Conservation (phyloP, 2,329 filamentous ascomycete genomes). For the Magnaporthiopsis poae region DNA sequence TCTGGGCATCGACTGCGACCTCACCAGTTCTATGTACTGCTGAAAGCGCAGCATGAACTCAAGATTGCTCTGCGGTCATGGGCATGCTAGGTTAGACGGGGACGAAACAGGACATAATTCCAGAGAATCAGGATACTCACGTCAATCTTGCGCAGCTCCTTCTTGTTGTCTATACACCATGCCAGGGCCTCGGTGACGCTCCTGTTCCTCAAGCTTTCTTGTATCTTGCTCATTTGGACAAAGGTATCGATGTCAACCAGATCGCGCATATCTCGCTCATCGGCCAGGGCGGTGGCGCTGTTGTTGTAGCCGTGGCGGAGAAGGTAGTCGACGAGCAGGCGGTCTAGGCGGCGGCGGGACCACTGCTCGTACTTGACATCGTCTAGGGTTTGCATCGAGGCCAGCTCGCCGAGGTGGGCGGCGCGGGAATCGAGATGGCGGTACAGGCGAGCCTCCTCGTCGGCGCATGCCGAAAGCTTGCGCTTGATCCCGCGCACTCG, state of each 20-base stretch:
- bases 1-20: constrained; percentile 53
- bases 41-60: constrained; percentile 91
- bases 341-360: constrained; percentile 71
- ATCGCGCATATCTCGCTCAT: constrained; percentile 64
- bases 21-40: constrained; percentile 85
- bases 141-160: constrained; percentile 78
- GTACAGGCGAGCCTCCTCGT: constrained; percentile 71
- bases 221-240: constrained; percentile 67
- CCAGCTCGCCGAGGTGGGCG: constrained; percentile 70
- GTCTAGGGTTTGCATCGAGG: constrained; percentile 67
- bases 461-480: constrained; percentile 67
- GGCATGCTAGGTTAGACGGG: not conserved
- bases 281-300: constrained; percentile 65
- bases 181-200: constrained; percentile 69
- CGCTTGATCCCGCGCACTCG: constrained; percentile 80
- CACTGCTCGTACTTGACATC: constrained; percentile 92
- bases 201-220: constrained; percentile 58
- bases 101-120: not conserved
- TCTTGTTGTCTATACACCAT: constrained; percentile 92
- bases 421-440: constrained; percentile 67
- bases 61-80: constrained; percentile 53
- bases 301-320: constrained; percentile 72
- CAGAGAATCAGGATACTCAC: constrained; percentile 32
- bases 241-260: constrained; percentile 87
- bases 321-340: constrained; percentile 86